phyloP scores from a whole-genome alignment of 345 rosid genomes.

The Lepidium sativum region DNA sequence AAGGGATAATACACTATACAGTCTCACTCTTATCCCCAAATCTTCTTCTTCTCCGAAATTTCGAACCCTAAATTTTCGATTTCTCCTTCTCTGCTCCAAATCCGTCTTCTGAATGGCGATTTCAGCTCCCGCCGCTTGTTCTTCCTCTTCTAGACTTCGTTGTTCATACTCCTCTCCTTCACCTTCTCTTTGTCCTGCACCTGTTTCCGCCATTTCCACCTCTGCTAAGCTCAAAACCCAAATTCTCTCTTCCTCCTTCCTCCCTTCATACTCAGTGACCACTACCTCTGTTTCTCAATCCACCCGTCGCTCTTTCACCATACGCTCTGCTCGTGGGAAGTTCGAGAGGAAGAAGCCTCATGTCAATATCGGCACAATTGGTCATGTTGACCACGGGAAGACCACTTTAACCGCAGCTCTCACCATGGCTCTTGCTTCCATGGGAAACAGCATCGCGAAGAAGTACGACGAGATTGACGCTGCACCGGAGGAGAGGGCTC shows the following conservation, averaged over 20 bases:
- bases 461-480: slow-evolving; percentile 94
- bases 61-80: slow-evolving; percentile 6
- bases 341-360: slow-evolving; percentile 97
- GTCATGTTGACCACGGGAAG: slow-evolving; percentile 96
- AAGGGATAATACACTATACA: slow-evolving; percentile 15
- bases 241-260: slow-evolving; percentile 57
- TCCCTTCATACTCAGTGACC: slow-evolving; percentile 37
- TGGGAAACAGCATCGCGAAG: slow-evolving; percentile 62
- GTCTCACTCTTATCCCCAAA: slow-evolving; percentile 21
- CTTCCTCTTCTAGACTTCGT: slow-evolving; percentile 39
- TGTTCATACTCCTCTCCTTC: slow-evolving; percentile 33
- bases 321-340: slow-evolving; percentile 82
- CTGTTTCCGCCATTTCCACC: slow-evolving; percentile 26
- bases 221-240: slow-evolving; percentile 29
- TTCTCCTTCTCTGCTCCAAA: not conserved
- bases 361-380: slow-evolving; percentile 84
- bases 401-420: slow-evolving; percentile 84
- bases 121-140: slow-evolving; percentile 38
- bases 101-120: slow-evolving; percentile 44
- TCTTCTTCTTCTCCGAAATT: slow-evolving; percentile 10
- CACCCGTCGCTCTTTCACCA: slow-evolving; percentile 41
- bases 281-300: slow-evolving; percentile 19
- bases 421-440: slow-evolving; percentile 81
- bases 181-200: slow-evolving; percentile 25
- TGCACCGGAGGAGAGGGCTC: slow-evolving; percentile 88